Evolutionary conservation across 2,329 filamentous ascomycete genomes (phyloP).

Genomic region (Paracamarosporium sp.): DNA sequence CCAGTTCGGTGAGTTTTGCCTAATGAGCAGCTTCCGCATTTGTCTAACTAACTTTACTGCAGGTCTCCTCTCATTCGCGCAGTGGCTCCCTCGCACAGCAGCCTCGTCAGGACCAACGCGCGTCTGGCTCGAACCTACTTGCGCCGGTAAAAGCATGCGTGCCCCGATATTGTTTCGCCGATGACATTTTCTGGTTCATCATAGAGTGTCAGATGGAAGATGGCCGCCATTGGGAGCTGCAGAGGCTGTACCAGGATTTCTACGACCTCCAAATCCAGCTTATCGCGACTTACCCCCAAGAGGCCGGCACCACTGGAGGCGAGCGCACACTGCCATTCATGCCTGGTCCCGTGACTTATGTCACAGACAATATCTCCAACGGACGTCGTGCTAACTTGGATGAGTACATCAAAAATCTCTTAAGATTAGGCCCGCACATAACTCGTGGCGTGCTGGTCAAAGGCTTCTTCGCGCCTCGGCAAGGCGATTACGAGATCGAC

Average conservation of each 20-base stretch:
- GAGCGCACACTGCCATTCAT: conserved; percentile 92
- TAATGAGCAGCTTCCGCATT: conserved; percentile 16
- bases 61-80: conserved; percentile 39
- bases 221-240: conserved; percentile 89
- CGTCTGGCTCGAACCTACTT: conserved; percentile 58
- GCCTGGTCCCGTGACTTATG: conserved; percentile 96
- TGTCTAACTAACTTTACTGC: conserved; percentile 18
- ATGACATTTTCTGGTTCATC: conserved; percentile 99
- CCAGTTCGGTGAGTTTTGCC: conserved; percentile 40
- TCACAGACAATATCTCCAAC: conserved; percentile 97
- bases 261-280: conserved; percentile 98
- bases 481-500: conserved; percentile 93
- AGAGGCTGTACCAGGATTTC: conserved; percentile 96
- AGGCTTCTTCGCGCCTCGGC: conserved; percentile 87
- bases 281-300: conserved; percentile 86
- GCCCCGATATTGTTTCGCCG: conserved; percentile 91
- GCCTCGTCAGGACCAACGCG: conserved; percentile 46
- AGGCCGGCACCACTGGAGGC: conserved; percentile 84
- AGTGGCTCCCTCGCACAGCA: conserved; percentile 47
- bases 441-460: conserved; percentile 83
- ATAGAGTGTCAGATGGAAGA: conserved; percentile 92
- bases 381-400: conserved; percentile 91
- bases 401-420: conserved; percentile 91
- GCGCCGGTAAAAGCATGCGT: conserved; percentile 85
- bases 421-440: conserved; percentile 84